phyloP scores from a whole-genome alignment of 441 rosid species.

The Croton laevigatus region DNA sequence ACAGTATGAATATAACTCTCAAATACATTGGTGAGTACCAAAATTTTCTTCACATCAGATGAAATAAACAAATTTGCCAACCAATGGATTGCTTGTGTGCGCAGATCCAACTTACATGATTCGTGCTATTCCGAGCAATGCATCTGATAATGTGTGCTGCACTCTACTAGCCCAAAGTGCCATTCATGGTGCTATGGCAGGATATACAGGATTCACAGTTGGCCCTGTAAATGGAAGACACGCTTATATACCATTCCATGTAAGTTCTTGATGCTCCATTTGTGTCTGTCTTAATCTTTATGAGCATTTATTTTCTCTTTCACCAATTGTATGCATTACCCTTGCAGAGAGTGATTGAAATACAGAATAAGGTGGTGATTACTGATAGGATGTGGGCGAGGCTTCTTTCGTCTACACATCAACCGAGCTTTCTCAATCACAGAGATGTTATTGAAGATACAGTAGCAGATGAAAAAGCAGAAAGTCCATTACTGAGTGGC shows the following conservation, averaged over 20 bases:
- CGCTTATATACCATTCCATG: constrained; percentile 70
- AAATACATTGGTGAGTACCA: constrained; percentile 59
- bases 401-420: constrained; percentile 65
- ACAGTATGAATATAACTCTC: constrained; percentile 59
- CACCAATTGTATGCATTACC: background rate
- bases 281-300: background rate
- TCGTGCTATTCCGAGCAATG: constrained; percentile 71
- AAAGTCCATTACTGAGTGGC: constrained; percentile 9
- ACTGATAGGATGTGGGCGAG: constrained; percentile 90
- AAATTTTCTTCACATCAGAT: background rate
- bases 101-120: constrained; percentile 89
- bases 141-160: constrained; percentile 77
- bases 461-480: constrained; percentile 21
- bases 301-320: background rate
- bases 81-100: background rate
- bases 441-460: constrained; percentile 28
- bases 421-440: constrained; percentile 60
- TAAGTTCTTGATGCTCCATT: constrained; percentile 27
- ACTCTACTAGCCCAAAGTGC: constrained; percentile 81
- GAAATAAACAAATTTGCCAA: background rate
- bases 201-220: constrained; percentile 76
- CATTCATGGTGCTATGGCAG: constrained; percentile 91
- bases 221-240: constrained; percentile 82
- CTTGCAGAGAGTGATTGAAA: constrained; percentile 56
- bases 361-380: constrained; percentile 62